A percentile compares a stretch with the other conserved stretches of the same genome.
These are phyloP conservation scores for Seminavis robusta DNA, from an alignment of 108 stramenopile genomes.

Conservation along the genomic window DNA sequence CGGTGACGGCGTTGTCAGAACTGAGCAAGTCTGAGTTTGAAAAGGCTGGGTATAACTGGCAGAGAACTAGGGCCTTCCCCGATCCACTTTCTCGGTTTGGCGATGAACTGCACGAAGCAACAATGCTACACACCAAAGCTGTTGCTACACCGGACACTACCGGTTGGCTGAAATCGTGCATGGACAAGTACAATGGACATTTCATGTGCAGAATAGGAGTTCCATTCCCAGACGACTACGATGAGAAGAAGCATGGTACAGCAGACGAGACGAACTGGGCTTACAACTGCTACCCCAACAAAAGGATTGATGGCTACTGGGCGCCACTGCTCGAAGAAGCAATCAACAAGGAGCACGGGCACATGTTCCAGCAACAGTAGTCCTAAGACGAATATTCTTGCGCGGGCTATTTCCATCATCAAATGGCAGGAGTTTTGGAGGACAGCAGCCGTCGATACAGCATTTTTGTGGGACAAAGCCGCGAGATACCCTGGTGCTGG, in stretches of 20 bases:
- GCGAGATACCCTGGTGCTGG: no score
- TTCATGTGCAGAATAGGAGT: no score
- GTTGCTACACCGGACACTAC: slow-evolving; percentile 61
- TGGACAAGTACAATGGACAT: no score
- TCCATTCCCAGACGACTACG: slow-evolving; percentile 41
- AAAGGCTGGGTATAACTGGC: slow-evolving; percentile 23
- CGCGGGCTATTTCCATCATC: no score
- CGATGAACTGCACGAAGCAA: slow-evolving; percentile 69
- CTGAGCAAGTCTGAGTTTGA: slow-evolving; percentile 43
- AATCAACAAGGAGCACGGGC: slow-evolving; percentile 15
- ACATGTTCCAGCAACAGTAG: no score
- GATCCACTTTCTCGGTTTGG: slow-evolving; percentile 52
- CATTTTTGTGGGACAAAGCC: no score
- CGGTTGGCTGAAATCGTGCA: no score
- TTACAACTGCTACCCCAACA: slow-evolving; percentile 81
- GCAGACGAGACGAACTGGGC: slow-evolving; percentile 47
- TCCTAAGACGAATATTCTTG: no score
- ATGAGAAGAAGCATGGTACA: slow-evolving; percentile 10
- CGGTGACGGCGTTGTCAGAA: slow-evolving; percentile 63
- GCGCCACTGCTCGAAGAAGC: slow-evolving; percentile 49
- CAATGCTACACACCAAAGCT: slow-evolving; percentile 80
- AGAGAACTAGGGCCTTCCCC: slow-evolving; percentile 33
- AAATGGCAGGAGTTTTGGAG: no score
- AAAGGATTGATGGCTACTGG: slow-evolving; percentile 69
- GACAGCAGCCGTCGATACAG: no score